A percentile compares a stretch with the other conserved stretches of the same genome.
phyloP scores from a whole-genome alignment of 306 rosid genomes.

The Abrus precatorius region DNA sequence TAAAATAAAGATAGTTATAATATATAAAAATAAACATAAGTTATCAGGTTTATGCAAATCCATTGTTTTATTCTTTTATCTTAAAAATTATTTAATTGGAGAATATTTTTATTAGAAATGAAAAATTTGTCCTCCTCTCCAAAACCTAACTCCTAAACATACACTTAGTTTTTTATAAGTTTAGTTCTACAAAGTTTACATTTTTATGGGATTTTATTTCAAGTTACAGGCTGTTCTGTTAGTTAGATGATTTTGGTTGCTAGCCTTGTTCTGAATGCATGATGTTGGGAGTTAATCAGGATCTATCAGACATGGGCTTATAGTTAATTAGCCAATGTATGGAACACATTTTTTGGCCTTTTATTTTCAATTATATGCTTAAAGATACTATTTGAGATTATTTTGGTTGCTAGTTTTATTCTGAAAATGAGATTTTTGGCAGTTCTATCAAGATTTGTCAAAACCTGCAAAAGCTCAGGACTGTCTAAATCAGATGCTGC shows the following conservation, averaged over 20 bases:
- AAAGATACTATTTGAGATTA: slow-evolving; percentile 19
- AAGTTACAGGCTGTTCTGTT: slow-evolving; percentile 56
- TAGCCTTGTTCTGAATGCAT: slow-evolving; percentile 27
- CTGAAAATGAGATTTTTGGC: slow-evolving; percentile 47
- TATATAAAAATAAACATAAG: too few species aligned
- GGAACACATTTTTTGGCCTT: slow-evolving; percentile 35
- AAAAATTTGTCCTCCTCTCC: too few species aligned
- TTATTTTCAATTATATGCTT: slow-evolving; percentile 18
- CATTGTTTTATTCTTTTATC: too few species aligned
- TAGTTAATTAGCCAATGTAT: slow-evolving; percentile 54
- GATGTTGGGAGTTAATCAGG: slow-evolving; percentile 54
- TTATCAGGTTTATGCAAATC: too few species aligned
- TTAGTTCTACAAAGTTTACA: slow-evolving; percentile 3
- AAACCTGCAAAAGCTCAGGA: slow-evolving; percentile 73
- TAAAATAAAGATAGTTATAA: too few species aligned
- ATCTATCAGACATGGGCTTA: neutral
- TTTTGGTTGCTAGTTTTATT: slow-evolving; percentile 30
- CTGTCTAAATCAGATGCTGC: slow-evolving; percentile 72
- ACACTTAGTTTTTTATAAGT: neutral
- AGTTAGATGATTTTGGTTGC: slow-evolving; percentile 21
- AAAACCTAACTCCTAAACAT: too few species aligned
- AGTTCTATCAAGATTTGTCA: slow-evolving; percentile 70
- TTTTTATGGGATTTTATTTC: slow-evolving; percentile 4
- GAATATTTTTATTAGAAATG: too few species aligned
- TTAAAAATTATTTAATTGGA: too few species aligned